Evolutionary conservation across 371 early-diverging fungal genomes (phyloP).

Genomic region (Chytridiales sp.): DNA sequence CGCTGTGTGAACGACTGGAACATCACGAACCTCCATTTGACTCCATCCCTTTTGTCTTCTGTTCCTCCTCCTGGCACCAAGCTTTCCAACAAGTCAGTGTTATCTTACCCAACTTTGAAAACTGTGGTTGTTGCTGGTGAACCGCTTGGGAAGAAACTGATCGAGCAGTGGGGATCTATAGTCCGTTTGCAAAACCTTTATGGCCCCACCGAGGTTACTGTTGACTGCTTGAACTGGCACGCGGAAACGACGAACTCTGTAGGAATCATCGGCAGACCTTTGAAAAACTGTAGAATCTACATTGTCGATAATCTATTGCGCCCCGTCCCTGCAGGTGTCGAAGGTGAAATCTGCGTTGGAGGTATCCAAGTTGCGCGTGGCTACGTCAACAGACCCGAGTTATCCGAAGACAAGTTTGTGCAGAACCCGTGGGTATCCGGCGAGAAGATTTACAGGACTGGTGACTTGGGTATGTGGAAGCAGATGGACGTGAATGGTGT

Average conservation of each 20-base stretch:
- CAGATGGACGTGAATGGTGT: conserved; percentile 49
- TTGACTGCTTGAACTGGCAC: neutral
- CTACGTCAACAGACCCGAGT: conserved; percentile 29
- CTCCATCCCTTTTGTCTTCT: conserved; percentile 29
- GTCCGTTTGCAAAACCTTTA: conserved; percentile 29
- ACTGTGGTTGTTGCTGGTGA: conserved; percentile 21
- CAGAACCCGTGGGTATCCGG: neutral
- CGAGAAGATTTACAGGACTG: conserved; percentile 22
- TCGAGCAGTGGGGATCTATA: conserved; percentile 24
- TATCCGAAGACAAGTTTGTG: conserved; percentile 30
- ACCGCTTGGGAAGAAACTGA: conserved; percentile 19
- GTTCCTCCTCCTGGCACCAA: conserved; percentile 7
- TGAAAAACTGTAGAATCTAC: conserved; percentile 4
- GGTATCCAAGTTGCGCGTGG: conserved; percentile 19
- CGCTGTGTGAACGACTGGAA: conserved; percentile 2
- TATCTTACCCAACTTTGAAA: conserved; percentile 20
- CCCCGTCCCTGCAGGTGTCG: conserved; percentile 18
- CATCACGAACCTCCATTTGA: conserved; percentile 24
- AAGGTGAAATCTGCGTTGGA: conserved; percentile 28
- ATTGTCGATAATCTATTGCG: conserved; percentile 13
- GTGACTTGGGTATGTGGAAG: conserved; percentile 32
- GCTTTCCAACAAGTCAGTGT: too few species aligned
- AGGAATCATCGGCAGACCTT: conserved; percentile 15
- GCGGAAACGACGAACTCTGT: neutral
- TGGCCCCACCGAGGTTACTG: conserved; percentile 37